phyloP scores from a whole-genome alignment of 140 eudicot species.

The Anethum foeniculum region DNA sequence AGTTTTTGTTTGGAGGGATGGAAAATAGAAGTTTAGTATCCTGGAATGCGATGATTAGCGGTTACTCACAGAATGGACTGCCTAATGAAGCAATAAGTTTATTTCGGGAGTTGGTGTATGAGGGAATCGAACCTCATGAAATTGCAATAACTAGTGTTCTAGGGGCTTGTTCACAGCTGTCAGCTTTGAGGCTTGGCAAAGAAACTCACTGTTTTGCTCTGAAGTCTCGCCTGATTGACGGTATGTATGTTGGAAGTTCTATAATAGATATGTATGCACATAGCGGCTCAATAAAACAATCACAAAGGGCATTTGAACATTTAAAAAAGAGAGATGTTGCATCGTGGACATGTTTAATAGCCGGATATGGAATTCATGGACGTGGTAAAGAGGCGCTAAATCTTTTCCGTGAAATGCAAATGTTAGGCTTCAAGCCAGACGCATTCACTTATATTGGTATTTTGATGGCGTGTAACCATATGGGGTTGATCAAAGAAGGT shows the following conservation, averaged over 20 bases:
- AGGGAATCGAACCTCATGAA: slow-evolving; percentile 40
- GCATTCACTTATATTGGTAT: slow-evolving; percentile 49
- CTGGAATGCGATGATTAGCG: slow-evolving; percentile 74
- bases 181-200: slow-evolving; percentile 52
- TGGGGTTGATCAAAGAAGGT: slow-evolving; percentile 46
- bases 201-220: slow-evolving; percentile 54
- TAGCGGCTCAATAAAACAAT: slow-evolving; percentile 49
- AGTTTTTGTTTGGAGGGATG: slow-evolving; percentile 36
- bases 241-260: slow-evolving; percentile 36
- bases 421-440: slow-evolving; percentile 45
- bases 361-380: slow-evolving; percentile 72
- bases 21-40: slow-evolving; percentile 43
- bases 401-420: slow-evolving; percentile 46
- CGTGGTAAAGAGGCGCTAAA: slow-evolving; percentile 37
- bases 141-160: slow-evolving; percentile 40
- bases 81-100: slow-evolving; percentile 48
- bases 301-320: slow-evolving; percentile 40
- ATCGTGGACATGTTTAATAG: slow-evolving; percentile 54
- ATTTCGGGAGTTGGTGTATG: slow-evolving; percentile 30
- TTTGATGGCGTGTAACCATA: slow-evolving; percentile 57
- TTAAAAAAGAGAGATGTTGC: slow-evolving; percentile 34
- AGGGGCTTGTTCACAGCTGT: slow-evolving; percentile 55
- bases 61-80: slow-evolving; percentile 41
- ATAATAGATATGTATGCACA: slow-evolving; percentile 77
- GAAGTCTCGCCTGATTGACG: slow-evolving; percentile 37